These are phyloP conservation scores for Ophiocordyceps polyrhachis-furcata DNA, from an alignment of 2,329 filamentous ascomycete genomes.

Conservation along the genomic window DNA sequence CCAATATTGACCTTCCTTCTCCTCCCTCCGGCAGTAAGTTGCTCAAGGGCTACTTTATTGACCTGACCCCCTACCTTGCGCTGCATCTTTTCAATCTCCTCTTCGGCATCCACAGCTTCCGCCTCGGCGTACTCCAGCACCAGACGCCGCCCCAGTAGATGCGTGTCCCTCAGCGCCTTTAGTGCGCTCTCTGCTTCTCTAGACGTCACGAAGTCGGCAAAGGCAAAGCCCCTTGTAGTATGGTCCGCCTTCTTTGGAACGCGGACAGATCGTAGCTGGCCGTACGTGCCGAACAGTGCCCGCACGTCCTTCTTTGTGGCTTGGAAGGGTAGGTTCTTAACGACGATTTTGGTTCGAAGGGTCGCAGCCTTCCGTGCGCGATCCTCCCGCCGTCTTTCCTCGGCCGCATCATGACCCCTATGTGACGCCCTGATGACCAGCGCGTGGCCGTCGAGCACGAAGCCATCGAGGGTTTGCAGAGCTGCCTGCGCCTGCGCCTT, in stretches of 20 bases:
- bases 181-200: constrained; percentile 83
- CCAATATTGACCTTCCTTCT: constrained; percentile 82
- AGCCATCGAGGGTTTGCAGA: constrained; percentile 69
- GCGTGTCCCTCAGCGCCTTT: constrained; percentile 78
- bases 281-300: constrained; percentile 72
- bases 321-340: constrained; percentile 97
- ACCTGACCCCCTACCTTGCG: constrained; percentile 83
- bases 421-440: constrained; percentile 75
- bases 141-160: constrained; percentile 74
- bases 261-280: constrained; percentile 78
- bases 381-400: constrained; percentile 70
- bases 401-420: constrained; percentile 69
- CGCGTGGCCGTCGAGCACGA: constrained; percentile 71
- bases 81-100: constrained; percentile 93
- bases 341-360: constrained; percentile 76
- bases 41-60: constrained; percentile 78
- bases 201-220: constrained; percentile 85
- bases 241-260: constrained; percentile 91
- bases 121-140: constrained; percentile 84
- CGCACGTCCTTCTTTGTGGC: constrained; percentile 83
- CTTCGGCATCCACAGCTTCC: constrained; percentile 79
- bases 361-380: constrained; percentile 60
- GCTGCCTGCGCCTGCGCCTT: constrained; percentile 66
- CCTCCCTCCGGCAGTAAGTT: constrained; percentile 65
- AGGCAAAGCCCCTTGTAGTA: constrained; percentile 80